Evolutionary conservation across 352 stramenopile genomes (phyloP).

Genomic region (Pythium aphanidermatum): DNA sequence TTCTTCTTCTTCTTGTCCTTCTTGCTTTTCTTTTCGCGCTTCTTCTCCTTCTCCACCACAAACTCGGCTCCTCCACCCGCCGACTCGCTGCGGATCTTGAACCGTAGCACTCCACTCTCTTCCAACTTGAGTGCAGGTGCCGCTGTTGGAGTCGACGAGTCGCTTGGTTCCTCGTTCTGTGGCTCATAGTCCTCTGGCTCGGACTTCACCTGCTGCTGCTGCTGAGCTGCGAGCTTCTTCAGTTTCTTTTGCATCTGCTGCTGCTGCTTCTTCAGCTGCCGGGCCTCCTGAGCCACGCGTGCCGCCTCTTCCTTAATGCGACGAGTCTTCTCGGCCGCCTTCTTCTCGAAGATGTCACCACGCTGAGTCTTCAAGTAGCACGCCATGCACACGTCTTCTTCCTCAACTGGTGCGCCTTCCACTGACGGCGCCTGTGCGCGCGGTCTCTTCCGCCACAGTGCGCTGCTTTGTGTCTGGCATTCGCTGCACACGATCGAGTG

Average conservation of each 20-base stretch:
- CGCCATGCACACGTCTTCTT: conserved; percentile 52
- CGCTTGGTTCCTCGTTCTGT: neutral
- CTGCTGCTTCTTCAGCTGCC: conserved; percentile 58
- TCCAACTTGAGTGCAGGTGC: neutral
- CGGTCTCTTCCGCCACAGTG: conserved; percentile 53
- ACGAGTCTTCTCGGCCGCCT: conserved; percentile 31
- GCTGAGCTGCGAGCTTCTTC: conserved; percentile 20
- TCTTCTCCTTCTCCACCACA: conserved; percentile 19
- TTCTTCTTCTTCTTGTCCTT: conserved; percentile 57
- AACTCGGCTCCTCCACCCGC: too few species aligned
- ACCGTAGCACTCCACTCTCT: neutral
- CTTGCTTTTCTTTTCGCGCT: conserved; percentile 27
- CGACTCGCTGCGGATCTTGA: conserved; percentile 2
- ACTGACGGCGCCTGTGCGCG: conserved; percentile 4
- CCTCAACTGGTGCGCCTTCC: conserved; percentile 5
- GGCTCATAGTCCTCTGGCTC: too few species aligned
- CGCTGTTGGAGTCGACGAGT: neutral
- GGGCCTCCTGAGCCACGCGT: conserved; percentile 34
- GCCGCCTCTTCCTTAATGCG: conserved; percentile 35
- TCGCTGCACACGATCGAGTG: conserved; percentile 29
- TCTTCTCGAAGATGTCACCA: conserved; percentile 55
- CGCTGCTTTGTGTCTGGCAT: conserved; percentile 55
- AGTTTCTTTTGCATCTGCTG: conserved; percentile 39
- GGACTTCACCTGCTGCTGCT: conserved; percentile 10
- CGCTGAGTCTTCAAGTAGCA: conserved; percentile 73